Percentiles rank a stretch among this genome's conserved stretches.
Evolutionary conservation across 345 rosid species (phyloP).

Genomic region (Citrus trifoliata): DNA sequence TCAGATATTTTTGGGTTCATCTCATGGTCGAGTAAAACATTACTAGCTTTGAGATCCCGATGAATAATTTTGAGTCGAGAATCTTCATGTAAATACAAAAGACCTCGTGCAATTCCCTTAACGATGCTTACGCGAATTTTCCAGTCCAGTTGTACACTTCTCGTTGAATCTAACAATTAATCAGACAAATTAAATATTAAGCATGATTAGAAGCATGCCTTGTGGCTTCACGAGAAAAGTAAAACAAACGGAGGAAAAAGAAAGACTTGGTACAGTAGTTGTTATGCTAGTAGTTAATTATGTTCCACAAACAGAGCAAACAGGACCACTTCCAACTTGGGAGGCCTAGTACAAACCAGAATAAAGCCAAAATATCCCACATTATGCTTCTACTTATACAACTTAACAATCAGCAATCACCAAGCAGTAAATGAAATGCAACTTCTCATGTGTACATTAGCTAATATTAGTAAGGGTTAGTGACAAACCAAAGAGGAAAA

Average conservation of each 20-base stretch:
- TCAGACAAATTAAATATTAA: too few relatives aligned
- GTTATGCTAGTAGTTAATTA: too few relatives aligned
- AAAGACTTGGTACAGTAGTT: background rate
- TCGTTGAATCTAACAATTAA: slow-evolving; percentile 2
- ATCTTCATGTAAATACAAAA: slow-evolving; percentile 38
- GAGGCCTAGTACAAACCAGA: background rate
- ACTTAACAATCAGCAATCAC: background rate
- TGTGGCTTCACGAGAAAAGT: too few relatives aligned
- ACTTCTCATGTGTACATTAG: background rate
- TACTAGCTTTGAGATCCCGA: slow-evolving; percentile 24
- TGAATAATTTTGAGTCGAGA: slow-evolving; percentile 38
- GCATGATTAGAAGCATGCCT: too few relatives aligned
- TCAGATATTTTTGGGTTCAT: slow-evolving; percentile 33
- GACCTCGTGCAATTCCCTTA: slow-evolving; percentile 35
- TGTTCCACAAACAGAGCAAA: background rate
- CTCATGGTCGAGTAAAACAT: slow-evolving; percentile 14
- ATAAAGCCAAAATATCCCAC: background rate
- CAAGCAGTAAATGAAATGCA: too few relatives aligned
- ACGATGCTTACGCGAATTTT: slow-evolving; percentile 27
- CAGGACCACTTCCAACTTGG: too few relatives aligned
- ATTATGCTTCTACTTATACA: background rate
- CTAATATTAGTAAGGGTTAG: background rate
- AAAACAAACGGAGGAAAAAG: background rate
- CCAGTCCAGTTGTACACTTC: slow-evolving; percentile 10
- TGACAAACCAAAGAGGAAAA: background rate